Percentiles rank a stretch among this genome's conserved stretches.
These are phyloP conservation scores for Tephrocybe sp. DNA, from an alignment of 768 basidiomycete genomes.

Conservation along the genomic window DNA sequence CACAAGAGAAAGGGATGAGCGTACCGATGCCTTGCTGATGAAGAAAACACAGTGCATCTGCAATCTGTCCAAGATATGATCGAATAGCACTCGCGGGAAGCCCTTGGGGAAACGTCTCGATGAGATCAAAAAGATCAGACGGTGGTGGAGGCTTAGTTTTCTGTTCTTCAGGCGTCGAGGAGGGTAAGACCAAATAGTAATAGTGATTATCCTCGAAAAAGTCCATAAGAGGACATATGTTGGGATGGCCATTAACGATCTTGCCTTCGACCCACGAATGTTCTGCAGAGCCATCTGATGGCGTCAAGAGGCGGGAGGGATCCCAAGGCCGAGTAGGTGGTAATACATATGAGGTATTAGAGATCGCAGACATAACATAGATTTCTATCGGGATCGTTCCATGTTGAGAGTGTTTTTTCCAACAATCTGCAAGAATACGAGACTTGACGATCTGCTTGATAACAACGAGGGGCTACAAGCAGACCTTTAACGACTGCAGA, in stretches of 20 bases:
- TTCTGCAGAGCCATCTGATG: constrained; percentile 15
- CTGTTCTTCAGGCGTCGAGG: constrained; percentile 56
- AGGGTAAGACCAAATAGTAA: constrained; percentile 92
- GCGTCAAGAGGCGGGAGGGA: constrained; percentile 49
- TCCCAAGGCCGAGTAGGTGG: constrained; percentile 82
- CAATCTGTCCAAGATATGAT: constrained; percentile 89
- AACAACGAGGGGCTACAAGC: constrained; percentile 74
- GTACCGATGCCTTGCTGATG: constrained; percentile 89
- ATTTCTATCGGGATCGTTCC: constrained; percentile 99
- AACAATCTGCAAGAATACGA: constrained; percentile 97
- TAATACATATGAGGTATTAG: constrained; percentile 76
- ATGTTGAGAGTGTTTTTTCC: constrained; percentile 94
- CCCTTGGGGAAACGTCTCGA: constrained; percentile 86
- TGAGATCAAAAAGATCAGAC: constrained; percentile 92
- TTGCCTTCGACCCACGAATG: constrained; percentile 68
- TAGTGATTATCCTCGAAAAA: constrained; percentile 97
- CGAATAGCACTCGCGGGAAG: constrained; percentile 72
- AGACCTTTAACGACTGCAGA: constrained; percentile 18
- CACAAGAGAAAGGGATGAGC: constrained; percentile 17
- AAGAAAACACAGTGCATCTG: constrained; percentile 86
- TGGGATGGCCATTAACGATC: constrained; percentile 85
- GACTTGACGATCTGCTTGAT: constrained; percentile 99
- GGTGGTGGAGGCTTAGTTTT: constrained; percentile 53
- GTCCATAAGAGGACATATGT: constrained; percentile 91
- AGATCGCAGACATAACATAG: constrained; percentile 89